phyloP scores from a whole-genome alignment of 2,329 filamentous ascomycete genomes.

The Lecanosticta acicola region DNA sequence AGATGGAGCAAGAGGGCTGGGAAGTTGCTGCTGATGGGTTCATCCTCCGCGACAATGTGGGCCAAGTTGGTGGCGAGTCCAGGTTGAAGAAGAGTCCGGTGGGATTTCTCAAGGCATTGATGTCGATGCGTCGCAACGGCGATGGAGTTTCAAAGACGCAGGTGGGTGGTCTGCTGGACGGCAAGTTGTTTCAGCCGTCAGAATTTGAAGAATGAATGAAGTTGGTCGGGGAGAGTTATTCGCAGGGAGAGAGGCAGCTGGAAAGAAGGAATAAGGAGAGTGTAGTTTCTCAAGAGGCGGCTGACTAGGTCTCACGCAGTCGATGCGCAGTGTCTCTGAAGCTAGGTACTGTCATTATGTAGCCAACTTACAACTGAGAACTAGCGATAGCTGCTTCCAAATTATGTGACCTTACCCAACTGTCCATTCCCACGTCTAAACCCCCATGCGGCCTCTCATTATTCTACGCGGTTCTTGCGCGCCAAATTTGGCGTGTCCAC shows the following conservation, averaged over 20 bases:
- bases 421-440: too few relatives aligned
- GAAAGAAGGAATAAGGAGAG: too few relatives aligned
- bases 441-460: too few relatives aligned
- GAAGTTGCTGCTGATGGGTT: conserved; percentile 17
- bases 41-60: conserved; percentile 15
- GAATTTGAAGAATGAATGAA: conserved; percentile 9
- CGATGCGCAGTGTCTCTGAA: too few relatives aligned
- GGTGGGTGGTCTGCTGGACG: conserved; percentile 24
- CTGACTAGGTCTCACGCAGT: too few relatives aligned
- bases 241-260: neutral
- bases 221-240: neutral
- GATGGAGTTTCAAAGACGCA: conserved; percentile 25
- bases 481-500: too few relatives aligned
- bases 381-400: too few relatives aligned
- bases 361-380: too few relatives aligned
- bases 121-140: conserved; percentile 22
- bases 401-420: too few relatives aligned
- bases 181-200: conserved; percentile 10
- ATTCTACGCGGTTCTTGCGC: too few relatives aligned
- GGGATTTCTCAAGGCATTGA: conserved; percentile 20
- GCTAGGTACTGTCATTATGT: too few relatives aligned
- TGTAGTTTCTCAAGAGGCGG: too few relatives aligned
- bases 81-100: conserved; percentile 20
- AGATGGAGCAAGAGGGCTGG: conserved; percentile 10
- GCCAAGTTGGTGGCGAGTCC: conserved; percentile 13